Evolutionary conservation across 116 monocot species (phyloP).

Genomic region (Posidonia oceanica): DNA sequence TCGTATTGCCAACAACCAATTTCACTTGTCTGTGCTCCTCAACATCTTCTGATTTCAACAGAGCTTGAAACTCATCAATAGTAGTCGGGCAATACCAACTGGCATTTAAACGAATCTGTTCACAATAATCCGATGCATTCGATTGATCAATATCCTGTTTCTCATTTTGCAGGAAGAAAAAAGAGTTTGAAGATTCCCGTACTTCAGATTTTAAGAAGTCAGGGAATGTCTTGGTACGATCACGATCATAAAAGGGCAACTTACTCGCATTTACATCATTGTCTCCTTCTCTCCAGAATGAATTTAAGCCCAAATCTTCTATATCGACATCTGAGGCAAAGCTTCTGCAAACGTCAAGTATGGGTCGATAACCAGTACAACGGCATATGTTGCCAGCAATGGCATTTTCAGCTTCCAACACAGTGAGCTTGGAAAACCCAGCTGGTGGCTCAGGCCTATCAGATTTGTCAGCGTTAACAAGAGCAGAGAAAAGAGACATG

Average conservation of each 20-base stretch:
- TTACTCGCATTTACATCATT: slow-evolving; percentile 4
- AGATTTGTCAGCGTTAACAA: slow-evolving; percentile 51
- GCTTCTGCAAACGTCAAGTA: slow-evolving; percentile 72
- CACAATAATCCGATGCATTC: neutral
- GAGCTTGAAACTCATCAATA: slow-evolving; percentile 31
- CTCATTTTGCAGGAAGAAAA: neutral
- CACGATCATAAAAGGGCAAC: slow-evolving; percentile 27
- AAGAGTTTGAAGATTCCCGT: slow-evolving; percentile 7
- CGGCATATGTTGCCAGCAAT: slow-evolving; percentile 63
- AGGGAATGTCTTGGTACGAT: slow-evolving; percentile 31
- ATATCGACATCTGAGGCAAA: slow-evolving; percentile 67
- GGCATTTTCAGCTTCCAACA: slow-evolving; percentile 55
- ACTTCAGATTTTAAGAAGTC: slow-evolving; percentile 50
- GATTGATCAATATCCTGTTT: neutral
- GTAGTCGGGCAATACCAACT: slow-evolving; percentile 42
- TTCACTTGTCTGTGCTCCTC: slow-evolving; percentile 17
- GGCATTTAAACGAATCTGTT: neutral
- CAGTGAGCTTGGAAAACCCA: slow-evolving; percentile 67
- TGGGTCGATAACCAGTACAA: slow-evolving; percentile 77
- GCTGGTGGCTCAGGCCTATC: slow-evolving; percentile 26
- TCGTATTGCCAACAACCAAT: slow-evolving; percentile 66
- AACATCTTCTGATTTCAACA: slow-evolving; percentile 15
- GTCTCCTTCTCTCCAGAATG: slow-evolving; percentile 45
- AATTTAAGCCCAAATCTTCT: slow-evolving; percentile 75
- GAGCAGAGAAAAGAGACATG: slow-evolving; percentile 77